Evolutionary conservation across 192 early-diverging fungal genomes (phyloP).

Genomic region (Haplosporangium gracile): DNA sequence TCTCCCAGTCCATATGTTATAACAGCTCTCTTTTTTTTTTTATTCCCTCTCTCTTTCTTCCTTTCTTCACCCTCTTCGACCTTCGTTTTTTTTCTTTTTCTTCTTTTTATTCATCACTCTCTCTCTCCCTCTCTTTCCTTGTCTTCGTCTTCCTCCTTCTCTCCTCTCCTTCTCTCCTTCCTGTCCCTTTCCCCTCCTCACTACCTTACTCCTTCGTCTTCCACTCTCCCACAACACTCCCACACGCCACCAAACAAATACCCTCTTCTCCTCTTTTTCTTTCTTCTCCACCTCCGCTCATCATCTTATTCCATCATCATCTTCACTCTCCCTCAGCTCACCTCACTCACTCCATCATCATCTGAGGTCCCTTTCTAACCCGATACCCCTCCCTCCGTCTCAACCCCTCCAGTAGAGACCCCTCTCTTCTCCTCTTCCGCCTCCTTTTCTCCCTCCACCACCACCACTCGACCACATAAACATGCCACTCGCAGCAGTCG

Average conservation of each 20-base stretch:
- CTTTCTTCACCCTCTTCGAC: background rate
- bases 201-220: background rate
- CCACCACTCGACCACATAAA: background rate
- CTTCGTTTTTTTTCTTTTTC: background rate
- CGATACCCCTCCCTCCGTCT: background rate
- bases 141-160: conserved; percentile 4
- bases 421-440: background rate
- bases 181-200: background rate
- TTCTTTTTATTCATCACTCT: background rate
- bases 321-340: background rate
- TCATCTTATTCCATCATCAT: background rate
- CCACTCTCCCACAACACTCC: background rate
- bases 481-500: conserved; percentile 36
- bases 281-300: background rate
- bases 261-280: background rate
- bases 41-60: background rate
- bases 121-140: conserved; percentile 2
- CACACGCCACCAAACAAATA: background rate
- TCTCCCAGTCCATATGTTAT: background rate
- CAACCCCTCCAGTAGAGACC: conserved; percentile 6
- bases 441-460: background rate
- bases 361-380: background rate
- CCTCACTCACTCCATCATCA: background rate
- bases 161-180: conserved; percentile 7
- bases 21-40: background rate